A percentile compares a stretch with the other conserved stretches of the same genome.
Conservation (phyloP, 2,329 filamentous ascomycete species). For the Erysiphe pulchra region DNA sequence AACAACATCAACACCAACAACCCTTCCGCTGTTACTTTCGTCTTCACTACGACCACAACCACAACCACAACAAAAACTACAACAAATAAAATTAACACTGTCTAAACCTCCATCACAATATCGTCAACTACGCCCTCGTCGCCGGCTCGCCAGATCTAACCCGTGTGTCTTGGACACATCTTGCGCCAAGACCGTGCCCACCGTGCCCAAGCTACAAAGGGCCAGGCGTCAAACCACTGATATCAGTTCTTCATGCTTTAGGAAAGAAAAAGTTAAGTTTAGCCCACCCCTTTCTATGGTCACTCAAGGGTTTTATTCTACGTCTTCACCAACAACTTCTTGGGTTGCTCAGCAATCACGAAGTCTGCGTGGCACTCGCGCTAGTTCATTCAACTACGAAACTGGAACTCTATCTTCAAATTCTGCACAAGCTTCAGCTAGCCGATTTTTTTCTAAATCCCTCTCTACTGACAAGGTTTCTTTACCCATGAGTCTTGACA, state of each 20-base stretch:
- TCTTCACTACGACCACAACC: neutral
- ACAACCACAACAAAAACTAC: too few species aligned
- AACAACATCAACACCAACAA: neutral
- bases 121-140: neutral
- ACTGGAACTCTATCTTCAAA: neutral
- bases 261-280: neutral
- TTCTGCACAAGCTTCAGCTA: too few species aligned
- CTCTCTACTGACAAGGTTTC: slow-evolving; percentile 6
- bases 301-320: slow-evolving; percentile 6
- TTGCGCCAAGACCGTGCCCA: too few species aligned
- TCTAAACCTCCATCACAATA: neutral
- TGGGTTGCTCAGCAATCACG: slow-evolving; percentile 11
- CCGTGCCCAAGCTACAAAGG: neutral
- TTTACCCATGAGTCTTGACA: slow-evolving; percentile 7
- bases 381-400: neutral
- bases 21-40: neutral
- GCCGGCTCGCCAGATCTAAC: neutral
- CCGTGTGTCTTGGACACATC: neutral
- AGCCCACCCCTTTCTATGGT: slow-evolving; percentile 9
- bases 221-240: neutral
- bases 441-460: too few species aligned
- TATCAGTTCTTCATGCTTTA: neutral
- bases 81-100: too few species aligned
- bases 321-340: slow-evolving; percentile 6
- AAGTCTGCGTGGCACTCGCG: too few species aligned